Evolutionary conservation across 768 basidiomycete species (phyloP).

Genomic region (Agrocybe pediades): DNA sequence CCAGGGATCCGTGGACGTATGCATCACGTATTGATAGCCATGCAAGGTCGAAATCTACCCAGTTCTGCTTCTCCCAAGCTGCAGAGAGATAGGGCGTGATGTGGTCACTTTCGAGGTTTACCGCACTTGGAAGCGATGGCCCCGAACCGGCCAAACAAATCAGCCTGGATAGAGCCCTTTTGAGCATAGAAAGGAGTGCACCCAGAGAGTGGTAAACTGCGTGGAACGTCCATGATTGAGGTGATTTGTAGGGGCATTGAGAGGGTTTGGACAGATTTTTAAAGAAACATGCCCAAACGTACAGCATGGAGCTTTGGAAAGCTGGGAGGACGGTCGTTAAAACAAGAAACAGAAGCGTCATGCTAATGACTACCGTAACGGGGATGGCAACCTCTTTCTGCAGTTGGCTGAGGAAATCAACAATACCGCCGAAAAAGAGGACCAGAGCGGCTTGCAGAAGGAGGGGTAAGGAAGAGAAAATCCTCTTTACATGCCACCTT

Average conservation of each 20-base stretch:
- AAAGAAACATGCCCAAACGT: background rate
- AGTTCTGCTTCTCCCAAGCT: background rate
- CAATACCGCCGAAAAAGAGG: conserved; percentile 26
- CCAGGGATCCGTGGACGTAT: background rate
- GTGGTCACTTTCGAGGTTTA: background rate
- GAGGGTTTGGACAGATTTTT: background rate
- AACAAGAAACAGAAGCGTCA: conserved; percentile 14
- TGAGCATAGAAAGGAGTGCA: background rate
- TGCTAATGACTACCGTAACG: conserved; percentile 16
- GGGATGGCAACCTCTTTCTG: conserved; percentile 16
- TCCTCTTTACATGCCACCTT: conserved; percentile 22
- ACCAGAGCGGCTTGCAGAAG: conserved; percentile 26
- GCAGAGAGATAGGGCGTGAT: background rate
- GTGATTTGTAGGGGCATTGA: conserved; percentile 15
- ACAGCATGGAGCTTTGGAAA: conserved; percentile 12
- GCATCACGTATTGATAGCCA: conserved; percentile 3
- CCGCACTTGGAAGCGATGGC: background rate
- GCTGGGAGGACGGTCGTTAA: conserved; percentile 21
- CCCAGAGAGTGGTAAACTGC: background rate
- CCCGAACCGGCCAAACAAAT: background rate
- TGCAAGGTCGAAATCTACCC: conserved; percentile 6
- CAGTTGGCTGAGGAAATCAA: conserved; percentile 20
- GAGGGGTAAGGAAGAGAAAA: conserved; percentile 23
- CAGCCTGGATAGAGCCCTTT: too few species aligned
- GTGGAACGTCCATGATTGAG: conserved; percentile 6